phyloP scores from a whole-genome alignment of 371 early-diverging fungal species.

The Mortierella sp. region DNA sequence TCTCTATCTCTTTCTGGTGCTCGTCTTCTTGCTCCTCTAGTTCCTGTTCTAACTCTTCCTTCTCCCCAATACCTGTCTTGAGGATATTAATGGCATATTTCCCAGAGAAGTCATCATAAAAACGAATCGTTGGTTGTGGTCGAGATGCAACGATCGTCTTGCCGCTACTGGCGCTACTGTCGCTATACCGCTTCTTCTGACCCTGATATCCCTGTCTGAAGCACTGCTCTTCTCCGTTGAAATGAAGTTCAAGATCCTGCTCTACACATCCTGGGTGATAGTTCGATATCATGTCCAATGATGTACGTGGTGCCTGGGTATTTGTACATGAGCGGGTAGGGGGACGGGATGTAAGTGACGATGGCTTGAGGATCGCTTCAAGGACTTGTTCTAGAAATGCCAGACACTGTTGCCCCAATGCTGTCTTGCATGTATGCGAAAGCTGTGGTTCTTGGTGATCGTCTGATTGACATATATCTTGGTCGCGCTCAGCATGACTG shows the following conservation, averaged over 20 bases:
- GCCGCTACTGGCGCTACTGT: conserved; percentile 24
- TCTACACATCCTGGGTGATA: background rate
- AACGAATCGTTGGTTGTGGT: background rate
- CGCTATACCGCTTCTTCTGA: conserved; percentile 17
- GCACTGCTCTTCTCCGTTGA: background rate
- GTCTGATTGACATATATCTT: too few species aligned
- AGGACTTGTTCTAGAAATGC: conserved; percentile 4
- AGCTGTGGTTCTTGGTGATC: too few species aligned
- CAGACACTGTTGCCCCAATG: conserved; percentile 15
- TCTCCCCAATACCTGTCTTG: too few species aligned
- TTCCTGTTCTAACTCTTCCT: too few species aligned
- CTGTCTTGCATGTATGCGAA: conserved; percentile 2
- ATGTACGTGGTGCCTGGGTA: too few species aligned
- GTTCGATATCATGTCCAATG: too few species aligned
- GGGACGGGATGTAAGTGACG: too few species aligned
- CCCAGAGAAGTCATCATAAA: too few species aligned
- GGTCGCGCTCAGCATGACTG: too few species aligned
- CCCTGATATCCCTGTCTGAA: background rate
- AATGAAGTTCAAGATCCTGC: too few species aligned
- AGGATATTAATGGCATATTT: too few species aligned
- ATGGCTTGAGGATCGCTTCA: background rate
- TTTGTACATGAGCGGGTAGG: background rate
- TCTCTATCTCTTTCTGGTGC: conserved; percentile 24
- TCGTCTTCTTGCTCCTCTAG: conserved; percentile 9
- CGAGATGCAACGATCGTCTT: conserved; percentile 6